Evolutionary conservation across 2,329 filamentous ascomycete species (phyloP).

Genomic region (Simplicillium sp.): DNA sequence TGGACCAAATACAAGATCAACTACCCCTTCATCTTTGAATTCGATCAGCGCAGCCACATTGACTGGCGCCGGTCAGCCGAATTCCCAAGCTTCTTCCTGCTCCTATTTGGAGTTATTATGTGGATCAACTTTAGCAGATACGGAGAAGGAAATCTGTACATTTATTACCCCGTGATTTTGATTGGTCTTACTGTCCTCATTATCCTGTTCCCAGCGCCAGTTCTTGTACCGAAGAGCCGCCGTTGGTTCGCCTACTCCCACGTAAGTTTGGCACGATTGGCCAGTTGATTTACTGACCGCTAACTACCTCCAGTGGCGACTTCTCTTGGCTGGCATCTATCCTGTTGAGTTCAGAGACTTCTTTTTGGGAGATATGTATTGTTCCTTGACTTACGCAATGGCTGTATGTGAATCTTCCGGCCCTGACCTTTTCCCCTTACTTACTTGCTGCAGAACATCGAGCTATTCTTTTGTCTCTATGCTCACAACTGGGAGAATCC

Average conservation of each 20-base stretch:
- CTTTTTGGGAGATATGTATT: slow-evolving; percentile 96
- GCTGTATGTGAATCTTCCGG: slow-evolving; percentile 48
- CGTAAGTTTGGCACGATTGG: slow-evolving; percentile 38
- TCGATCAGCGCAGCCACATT: slow-evolving; percentile 74
- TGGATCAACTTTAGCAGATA: slow-evolving; percentile 81
- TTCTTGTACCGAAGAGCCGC: slow-evolving; percentile 67
- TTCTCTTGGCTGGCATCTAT: slow-evolving; percentile 77
- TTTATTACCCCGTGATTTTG: slow-evolving; percentile 80
- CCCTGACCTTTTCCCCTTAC: neutral
- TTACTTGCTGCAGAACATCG: slow-evolving; percentile 56
- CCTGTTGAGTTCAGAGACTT: slow-evolving; percentile 96
- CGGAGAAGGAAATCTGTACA: slow-evolving; percentile 57
- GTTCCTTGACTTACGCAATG: slow-evolving; percentile 84
- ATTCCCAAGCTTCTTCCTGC: slow-evolving; percentile 76
- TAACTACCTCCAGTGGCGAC: slow-evolving; percentile 56
- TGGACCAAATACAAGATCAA: slow-evolving; percentile 86
- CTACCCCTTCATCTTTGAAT: slow-evolving; percentile 94
- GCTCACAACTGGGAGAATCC: slow-evolving; percentile 67
- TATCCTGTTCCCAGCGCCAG: slow-evolving; percentile 65
- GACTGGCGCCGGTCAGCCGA: slow-evolving; percentile 86
- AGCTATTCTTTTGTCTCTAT: slow-evolving; percentile 92
- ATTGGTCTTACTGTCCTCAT: slow-evolving; percentile 58
- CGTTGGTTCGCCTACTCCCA: slow-evolving; percentile 86
- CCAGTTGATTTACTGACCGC: slow-evolving; percentile 3
- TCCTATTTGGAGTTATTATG: slow-evolving; percentile 69